A percentile compares a stretch with the other conserved stretches of the same genome.
Conservation (phyloP, 345 rosid species). For the Linum usitatissimum region DNA sequence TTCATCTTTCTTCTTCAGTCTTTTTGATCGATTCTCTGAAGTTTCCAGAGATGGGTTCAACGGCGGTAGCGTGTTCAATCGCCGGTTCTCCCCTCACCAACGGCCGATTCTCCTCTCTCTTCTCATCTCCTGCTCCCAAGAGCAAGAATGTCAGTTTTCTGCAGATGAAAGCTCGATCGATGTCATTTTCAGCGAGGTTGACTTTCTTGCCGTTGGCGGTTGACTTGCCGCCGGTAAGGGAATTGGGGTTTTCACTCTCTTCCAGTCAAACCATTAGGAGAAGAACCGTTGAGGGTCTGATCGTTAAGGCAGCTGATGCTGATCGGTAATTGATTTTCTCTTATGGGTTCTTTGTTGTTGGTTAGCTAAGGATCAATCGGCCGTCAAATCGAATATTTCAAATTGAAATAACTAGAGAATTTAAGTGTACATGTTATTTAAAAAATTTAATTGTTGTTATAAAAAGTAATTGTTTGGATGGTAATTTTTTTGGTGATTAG, state of each 20-base stretch:
- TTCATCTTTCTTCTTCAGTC: not conserved
- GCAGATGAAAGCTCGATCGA: conserved; percentile 10
- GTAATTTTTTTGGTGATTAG: too few species aligned
- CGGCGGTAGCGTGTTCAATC: conserved; percentile 12
- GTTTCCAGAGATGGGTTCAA: conserved; percentile 27
- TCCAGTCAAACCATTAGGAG: conserved; percentile 16
- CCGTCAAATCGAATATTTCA: too few species aligned
- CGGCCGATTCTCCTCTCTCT: conserved; percentile 22
- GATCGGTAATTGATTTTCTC: conserved; percentile 14
- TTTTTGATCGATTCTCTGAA: conserved; percentile 6
- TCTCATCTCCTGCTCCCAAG: conserved; percentile 11
- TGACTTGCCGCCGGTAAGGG: conserved; percentile 11
- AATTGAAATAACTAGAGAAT: too few species aligned
- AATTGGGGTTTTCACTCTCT: conserved; percentile 13
- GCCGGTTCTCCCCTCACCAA: conserved; percentile 11
- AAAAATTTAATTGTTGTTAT: too few species aligned
- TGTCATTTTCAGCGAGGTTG: conserved; percentile 14
- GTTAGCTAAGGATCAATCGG: not conserved
- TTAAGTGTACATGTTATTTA: too few species aligned
- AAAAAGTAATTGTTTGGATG: too few species aligned
- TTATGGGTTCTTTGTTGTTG: not conserved
- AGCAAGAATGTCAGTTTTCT: conserved; percentile 9
- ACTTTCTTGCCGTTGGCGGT: conserved; percentile 19
- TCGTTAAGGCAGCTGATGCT: conserved; percentile 31
- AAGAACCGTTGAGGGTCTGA: too few species aligned